phyloP scores from a whole-genome alignment of 2,329 filamentous ascomycete species.

The Pseudopyrenochaeta lycopersici region DNA sequence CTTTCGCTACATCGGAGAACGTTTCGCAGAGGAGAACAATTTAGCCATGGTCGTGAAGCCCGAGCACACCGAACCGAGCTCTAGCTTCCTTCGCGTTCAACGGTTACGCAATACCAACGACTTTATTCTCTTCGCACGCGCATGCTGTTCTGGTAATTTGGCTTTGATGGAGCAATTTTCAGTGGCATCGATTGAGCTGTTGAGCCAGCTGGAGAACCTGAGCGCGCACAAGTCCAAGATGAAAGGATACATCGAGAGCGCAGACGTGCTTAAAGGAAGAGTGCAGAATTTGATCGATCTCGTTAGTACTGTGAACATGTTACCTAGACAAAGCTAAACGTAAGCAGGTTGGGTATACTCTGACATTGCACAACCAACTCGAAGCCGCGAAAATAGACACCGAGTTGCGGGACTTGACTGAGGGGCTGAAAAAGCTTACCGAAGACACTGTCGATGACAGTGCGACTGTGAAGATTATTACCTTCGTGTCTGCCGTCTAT shows the following conservation, averaged over 20 bases:
- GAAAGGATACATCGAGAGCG: background rate
- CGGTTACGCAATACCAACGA: background rate
- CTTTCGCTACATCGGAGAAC: background rate
- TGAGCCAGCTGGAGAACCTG: background rate
- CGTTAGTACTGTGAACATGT: background rate
- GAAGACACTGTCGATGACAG: background rate
- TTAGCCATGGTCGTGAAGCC: background rate
- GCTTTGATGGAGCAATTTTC: background rate
- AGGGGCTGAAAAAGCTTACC: background rate
- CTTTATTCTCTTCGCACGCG: background rate
- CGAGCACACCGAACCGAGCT: background rate
- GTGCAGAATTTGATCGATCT: background rate
- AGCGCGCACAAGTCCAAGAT: background rate
- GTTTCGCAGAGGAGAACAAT: background rate
- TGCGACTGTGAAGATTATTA: background rate
- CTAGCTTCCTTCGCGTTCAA: background rate
- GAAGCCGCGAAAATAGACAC: background rate
- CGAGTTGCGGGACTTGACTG: background rate
- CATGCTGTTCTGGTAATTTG: background rate
- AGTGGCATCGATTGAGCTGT: background rate
- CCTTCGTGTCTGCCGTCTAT: background rate
- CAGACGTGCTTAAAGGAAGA: background rate
- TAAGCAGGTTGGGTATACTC: background rate
- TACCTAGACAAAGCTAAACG: background rate
- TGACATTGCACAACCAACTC: background rate